Evolutionary conservation across 495 filamentous ascomycete species (phyloP).

Genomic region (Peziza echinospora): DNA sequence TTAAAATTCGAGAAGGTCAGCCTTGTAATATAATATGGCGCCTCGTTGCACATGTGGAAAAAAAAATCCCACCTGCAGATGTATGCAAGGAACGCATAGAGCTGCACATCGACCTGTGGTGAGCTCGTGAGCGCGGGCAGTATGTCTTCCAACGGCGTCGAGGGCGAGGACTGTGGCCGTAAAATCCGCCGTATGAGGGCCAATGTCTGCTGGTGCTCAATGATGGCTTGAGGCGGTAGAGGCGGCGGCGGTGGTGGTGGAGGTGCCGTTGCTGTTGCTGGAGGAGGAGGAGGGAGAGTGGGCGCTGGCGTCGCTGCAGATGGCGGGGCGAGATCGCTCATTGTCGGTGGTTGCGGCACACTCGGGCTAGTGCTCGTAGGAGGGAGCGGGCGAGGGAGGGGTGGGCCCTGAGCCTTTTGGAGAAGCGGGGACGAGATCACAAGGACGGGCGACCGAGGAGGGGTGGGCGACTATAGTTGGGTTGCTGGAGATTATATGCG

Average conservation of each 20-base stretch:
- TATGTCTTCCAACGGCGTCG: conserved; percentile 47
- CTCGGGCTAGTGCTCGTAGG: background rate
- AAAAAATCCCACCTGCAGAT: conserved; percentile 33
- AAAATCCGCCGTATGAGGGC: conserved; percentile 43
- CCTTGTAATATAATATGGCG: background rate
- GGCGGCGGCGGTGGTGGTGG: conserved; percentile 4
- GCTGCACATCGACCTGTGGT: conserved; percentile 73
- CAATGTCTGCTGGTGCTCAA: conserved; percentile 34
- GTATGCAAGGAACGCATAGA: conserved; percentile 78
- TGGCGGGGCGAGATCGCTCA: background rate
- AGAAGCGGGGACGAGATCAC: no score
- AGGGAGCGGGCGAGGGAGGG: no score
- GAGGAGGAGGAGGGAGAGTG: no score
- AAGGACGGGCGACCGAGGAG: no score
- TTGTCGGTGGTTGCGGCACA: background rate
- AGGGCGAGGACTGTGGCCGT: conserved; percentile 27
- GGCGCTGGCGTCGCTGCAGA: background rate
- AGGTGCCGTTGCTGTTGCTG: no score
- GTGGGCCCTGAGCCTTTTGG: no score
- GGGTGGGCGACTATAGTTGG: no score
- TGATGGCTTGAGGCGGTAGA: conserved; percentile 16
- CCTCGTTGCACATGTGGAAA: background rate
- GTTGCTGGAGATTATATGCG: no score
- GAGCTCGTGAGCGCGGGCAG: conserved; percentile 80
- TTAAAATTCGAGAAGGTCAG: no score